These are phyloP conservation scores for Manihot esculenta DNA, from an alignment of 441 rosid species.

Conservation along the genomic window DNA sequence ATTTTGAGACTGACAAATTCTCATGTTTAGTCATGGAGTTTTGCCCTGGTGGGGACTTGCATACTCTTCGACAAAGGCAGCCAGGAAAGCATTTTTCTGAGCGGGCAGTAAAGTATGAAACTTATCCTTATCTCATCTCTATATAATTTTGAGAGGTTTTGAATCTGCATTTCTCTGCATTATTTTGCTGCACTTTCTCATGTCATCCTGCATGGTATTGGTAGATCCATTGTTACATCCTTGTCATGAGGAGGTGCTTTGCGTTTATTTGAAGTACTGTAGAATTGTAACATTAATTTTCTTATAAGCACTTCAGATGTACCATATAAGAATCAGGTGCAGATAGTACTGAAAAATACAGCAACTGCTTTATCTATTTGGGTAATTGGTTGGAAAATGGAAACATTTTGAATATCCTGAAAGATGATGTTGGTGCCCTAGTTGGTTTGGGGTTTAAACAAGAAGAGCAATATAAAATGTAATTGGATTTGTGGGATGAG, in stretches of 20 bases:
- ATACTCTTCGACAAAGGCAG: constrained; percentile 77
- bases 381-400: neutral
- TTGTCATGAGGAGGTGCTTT: neutral
- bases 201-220: neutral
- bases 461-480: neutral
- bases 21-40: constrained; percentile 80
- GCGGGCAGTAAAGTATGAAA: constrained; percentile 78
- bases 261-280: neutral
- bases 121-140: neutral
- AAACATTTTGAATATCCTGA: neutral
- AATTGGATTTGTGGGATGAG: neutral
- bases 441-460: neutral
- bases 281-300: neutral
- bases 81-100: constrained; percentile 78
- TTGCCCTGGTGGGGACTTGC: constrained; percentile 89
- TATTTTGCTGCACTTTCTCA: neutral
- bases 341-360: neutral
- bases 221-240: neutral
- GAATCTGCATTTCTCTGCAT: neutral
- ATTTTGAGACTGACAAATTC: constrained; percentile 75
- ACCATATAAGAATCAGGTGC: too few species aligned
- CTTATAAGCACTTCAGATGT: neutral
- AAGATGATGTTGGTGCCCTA: neutral
- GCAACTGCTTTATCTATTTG: neutral
- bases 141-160: neutral